A percentile compares a stretch with the other conserved stretches of the same genome.
Evolutionary conservation across 2,329 filamentous ascomycete species (phyloP).

Genomic region (Daldinia eschscholtzii): DNA sequence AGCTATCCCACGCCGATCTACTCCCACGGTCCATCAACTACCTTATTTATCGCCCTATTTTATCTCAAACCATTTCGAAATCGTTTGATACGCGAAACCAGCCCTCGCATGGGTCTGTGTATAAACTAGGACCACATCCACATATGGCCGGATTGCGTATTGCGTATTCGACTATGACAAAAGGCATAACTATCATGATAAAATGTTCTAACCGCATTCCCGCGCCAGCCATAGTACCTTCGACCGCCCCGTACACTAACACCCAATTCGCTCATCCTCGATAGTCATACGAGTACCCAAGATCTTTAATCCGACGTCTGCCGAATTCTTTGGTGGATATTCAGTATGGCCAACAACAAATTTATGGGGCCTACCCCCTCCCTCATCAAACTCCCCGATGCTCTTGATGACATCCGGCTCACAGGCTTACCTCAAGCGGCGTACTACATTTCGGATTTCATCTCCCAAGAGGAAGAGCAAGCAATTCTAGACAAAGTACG

Average conservation of each 20-base stretch:
- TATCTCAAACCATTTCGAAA: constrained; percentile 38
- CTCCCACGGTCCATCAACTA: constrained; percentile 28
- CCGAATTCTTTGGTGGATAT: constrained; percentile 15
- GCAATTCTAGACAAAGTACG: constrained; percentile 77
- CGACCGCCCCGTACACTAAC: constrained; percentile 15
- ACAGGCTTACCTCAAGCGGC: constrained; percentile 70
- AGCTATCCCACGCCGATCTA: constrained; percentile 38
- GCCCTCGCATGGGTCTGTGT: constrained; percentile 29
- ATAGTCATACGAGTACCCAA: constrained; percentile 23
- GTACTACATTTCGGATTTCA: constrained; percentile 90
- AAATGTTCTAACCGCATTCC: constrained; percentile 15
- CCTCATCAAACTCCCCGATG: constrained; percentile 56
- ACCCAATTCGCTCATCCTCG: constrained; percentile 25
- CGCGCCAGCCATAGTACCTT: constrained; percentile 5
- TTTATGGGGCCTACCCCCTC: constrained; percentile 25
- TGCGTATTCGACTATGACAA: constrained; percentile 23
- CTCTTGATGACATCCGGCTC: constrained; percentile 67
- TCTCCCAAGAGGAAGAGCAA: constrained; percentile 79
- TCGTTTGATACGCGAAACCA: constrained; percentile 35
- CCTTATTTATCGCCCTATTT: constrained; percentile 19
- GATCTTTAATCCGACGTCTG: constrained; percentile 19
- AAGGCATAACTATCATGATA: constrained; percentile 15
- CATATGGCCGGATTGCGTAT: not conserved
- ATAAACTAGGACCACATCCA: constrained; percentile 9
- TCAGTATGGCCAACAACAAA: constrained; percentile 32